These are phyloP conservation scores for Pascua guehoae DNA, from an alignment of 1,284 basidiomycete genomes.

Conservation along the genomic window DNA sequence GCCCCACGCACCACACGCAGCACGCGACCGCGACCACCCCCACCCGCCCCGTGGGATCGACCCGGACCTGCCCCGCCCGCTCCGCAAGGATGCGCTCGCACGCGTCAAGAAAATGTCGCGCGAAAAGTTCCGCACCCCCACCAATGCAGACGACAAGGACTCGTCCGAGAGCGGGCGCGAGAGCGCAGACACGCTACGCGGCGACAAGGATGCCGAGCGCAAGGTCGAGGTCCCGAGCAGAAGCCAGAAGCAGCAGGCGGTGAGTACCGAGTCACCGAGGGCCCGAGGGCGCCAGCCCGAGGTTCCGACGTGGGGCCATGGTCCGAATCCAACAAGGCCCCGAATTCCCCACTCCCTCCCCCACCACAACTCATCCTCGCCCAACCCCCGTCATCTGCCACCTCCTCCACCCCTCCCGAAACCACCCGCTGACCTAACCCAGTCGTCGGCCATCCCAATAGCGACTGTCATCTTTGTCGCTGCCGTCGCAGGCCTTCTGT, in stretches of 20 bases:
- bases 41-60: no score
- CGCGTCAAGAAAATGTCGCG: no score
- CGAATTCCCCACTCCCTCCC: neutral
- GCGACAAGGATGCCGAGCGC: slow-evolving; percentile 16
- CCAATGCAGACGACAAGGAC: slow-evolving; percentile 19
- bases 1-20: no score
- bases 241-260: neutral
- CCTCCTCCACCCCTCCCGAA: no score
- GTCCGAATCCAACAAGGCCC: no score
- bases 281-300: neutral
- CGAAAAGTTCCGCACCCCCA: no score
- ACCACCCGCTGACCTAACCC: no score
- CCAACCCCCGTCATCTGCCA: no score
- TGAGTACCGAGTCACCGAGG: neutral
- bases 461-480: slow-evolving; percentile 39
- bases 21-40: no score
- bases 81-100: no score
- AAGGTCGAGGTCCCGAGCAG: slow-evolving; percentile 7
- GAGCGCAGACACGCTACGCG: slow-evolving; percentile 40
- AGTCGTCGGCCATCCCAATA: slow-evolving; percentile 25
- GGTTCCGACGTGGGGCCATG: neutral
- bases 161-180: slow-evolving; percentile 39
- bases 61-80: no score
- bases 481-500: slow-evolving; percentile 38
- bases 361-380: neutral